A percentile compares a stretch with the other conserved stretches of the same genome.
Evolutionary conservation across 345 rosid species (phyloP).

Genomic region (Syzygium aromaticum): DNA sequence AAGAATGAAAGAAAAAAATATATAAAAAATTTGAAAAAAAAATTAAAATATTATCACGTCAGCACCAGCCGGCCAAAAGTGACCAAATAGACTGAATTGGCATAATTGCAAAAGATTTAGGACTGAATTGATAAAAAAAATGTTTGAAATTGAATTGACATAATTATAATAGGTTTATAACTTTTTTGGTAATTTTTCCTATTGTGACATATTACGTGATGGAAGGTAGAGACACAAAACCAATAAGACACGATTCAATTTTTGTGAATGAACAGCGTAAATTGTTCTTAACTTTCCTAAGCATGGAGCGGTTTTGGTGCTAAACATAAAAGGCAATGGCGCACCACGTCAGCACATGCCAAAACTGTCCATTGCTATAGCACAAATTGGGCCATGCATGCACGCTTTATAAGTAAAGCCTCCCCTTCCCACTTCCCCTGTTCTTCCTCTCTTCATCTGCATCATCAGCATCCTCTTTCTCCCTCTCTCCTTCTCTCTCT

Average conservation of each 20-base stretch:
- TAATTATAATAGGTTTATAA: too few species aligned
- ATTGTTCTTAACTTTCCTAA: not conserved
- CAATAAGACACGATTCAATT: not conserved
- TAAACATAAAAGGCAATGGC: not conserved
- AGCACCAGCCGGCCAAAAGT: too few species aligned
- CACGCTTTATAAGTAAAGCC: not conserved
- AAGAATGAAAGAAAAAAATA: too few species aligned
- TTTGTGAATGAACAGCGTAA: not conserved
- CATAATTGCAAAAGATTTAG: too few species aligned
- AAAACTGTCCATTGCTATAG: not conserved
- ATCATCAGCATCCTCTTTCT: not conserved
- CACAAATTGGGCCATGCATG: not conserved
- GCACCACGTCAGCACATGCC: not conserved
- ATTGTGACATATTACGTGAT: too few species aligned
- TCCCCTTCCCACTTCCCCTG: not conserved
- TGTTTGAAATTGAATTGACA: too few species aligned
- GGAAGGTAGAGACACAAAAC: not conserved
- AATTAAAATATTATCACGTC: too few species aligned
- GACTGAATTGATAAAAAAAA: too few species aligned
- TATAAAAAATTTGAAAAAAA: too few species aligned
- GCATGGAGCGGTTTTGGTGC: not conserved
- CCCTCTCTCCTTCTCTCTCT: not conserved
- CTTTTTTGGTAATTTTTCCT: too few species aligned
- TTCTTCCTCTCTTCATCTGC: not conserved
- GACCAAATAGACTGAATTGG: too few species aligned